Base-by-base conservation (phyloP, 192 early-diverging fungal genomes). In the Rhizophagus clarus region DNA sequence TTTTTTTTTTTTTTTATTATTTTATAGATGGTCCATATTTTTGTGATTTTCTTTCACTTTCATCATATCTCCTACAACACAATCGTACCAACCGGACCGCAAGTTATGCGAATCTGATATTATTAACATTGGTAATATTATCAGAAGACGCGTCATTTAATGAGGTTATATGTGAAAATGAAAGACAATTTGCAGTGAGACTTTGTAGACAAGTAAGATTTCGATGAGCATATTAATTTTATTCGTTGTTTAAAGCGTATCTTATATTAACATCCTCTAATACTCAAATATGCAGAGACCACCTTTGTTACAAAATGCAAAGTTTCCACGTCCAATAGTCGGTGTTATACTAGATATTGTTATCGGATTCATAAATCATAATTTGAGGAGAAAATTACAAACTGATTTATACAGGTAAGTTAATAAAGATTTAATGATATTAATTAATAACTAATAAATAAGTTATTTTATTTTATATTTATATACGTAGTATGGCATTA, bases 371-470 rank as follows among this genome's bases (percentile, higher is more conserved):
- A 77, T 89, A 45, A 90, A 87, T 45, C 89, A 90, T 80, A 90
- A 88, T 60, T 82, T 89, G 79, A 84, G 86, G 17, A 90, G 87
- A 67, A 90, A 89, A 56, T 71, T 90, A 49, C 83, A 87, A 68
- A 49, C 85, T 40, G 84, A 87, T 47, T 81, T 83, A 34, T 88
- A 88, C 51, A 85, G 82, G 88, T 87, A 81, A 81, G 79, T 31
- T 1, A 15, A 4, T 15, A 14, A 40, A 28, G 0, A 3, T 31
- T 73, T 56, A 4, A 11, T 17, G 3, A 1, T 3, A 28, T 64
- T 29, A 14, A 28, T 14, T 62, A 10, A 22, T 24, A 24, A 61
- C 9, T 24, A 24, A 61, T 24, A 15, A 61, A n/a, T 24, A 5
- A 8, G 8, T 22, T 14, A 26, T 15, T 6, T 28, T 29, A 5